Conservation (phyloP, 257 asterid species). For the Gynochthodes officinalis region DNA sequence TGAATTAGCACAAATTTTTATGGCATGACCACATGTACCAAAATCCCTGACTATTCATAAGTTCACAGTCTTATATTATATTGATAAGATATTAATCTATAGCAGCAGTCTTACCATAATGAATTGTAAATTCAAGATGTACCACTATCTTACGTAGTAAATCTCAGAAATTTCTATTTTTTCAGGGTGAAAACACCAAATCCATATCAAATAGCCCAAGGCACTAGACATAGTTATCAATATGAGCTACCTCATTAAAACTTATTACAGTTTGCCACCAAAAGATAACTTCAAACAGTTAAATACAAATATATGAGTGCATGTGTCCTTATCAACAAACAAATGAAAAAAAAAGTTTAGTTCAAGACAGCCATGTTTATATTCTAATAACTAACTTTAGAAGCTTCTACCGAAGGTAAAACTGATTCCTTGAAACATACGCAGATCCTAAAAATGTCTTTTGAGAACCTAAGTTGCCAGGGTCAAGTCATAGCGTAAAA, state of each 20-base stretch:
- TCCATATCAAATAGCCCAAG: slow-evolving; percentile 1
- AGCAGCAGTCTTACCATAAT: neutral
- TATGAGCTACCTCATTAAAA: neutral
- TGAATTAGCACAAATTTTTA: slow-evolving; percentile 27
- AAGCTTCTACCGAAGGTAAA: neutral
- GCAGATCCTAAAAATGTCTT: neutral
- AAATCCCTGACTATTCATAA: neutral
- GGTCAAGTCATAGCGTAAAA: neutral
- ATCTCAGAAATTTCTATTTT: neutral
- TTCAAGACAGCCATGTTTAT: neutral
- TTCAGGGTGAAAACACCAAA: neutral
- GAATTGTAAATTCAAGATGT: neutral
- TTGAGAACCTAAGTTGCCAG: neutral
- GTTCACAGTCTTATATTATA: neutral
- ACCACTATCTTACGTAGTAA: neutral
- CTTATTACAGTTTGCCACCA: neutral
- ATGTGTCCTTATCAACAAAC: neutral
- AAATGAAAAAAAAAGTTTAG: neutral
- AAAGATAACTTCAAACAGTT: neutral
- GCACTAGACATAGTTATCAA: neutral
- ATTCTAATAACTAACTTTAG: neutral
- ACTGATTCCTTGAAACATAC: neutral
- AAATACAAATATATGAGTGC: neutral
- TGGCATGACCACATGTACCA: neutral
- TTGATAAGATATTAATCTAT: neutral